phyloP scores from a whole-genome alignment of 805 yeast species.

The Metschnikowia vanudenii region DNA sequence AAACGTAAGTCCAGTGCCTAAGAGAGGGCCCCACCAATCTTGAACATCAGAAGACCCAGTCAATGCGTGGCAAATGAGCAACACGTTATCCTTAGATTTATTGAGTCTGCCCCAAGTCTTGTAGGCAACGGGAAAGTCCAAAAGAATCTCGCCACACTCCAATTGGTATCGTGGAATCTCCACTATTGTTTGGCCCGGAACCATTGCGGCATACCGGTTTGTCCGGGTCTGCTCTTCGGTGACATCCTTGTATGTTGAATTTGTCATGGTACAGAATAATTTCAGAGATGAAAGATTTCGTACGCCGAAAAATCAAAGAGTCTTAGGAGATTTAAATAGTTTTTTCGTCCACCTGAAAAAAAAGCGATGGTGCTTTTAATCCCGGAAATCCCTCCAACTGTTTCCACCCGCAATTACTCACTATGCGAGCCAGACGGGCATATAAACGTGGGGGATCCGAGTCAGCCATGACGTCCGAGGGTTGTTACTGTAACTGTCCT shows the following conservation, averaged over 20 bases:
- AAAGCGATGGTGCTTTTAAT: too few species aligned
- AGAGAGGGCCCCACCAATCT: conserved; percentile 98
- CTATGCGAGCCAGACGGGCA: conserved; percentile 8
- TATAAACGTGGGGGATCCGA: conserved; percentile 2
- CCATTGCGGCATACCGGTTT: conserved; percentile 70
- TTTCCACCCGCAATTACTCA: conserved; percentile 13
- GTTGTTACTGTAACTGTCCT: not conserved
- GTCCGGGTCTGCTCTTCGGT: conserved; percentile 46
- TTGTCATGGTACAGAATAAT: not conserved
- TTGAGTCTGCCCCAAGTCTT: conserved; percentile 93
- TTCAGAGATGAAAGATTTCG: not conserved
- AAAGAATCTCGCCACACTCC: conserved; percentile 77
- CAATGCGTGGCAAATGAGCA: conserved; percentile 93
- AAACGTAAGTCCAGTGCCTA: conserved; percentile 83
- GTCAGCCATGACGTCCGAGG: not conserved
- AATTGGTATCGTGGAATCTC: conserved; percentile 70
- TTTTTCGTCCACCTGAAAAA: not conserved
- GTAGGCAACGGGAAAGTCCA: conserved; percentile 86
- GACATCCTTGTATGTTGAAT: conserved; percentile 33
- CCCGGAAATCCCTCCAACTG: not conserved
- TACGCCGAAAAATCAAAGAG: not conserved
- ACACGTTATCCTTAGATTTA: conserved; percentile 63
- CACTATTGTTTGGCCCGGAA: conserved; percentile 73
- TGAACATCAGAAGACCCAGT: conserved; percentile 94
- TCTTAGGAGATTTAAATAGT: too few species aligned